phyloP scores from a whole-genome alignment of 164 flowering plant species.

The Vitis riparia region DNA sequence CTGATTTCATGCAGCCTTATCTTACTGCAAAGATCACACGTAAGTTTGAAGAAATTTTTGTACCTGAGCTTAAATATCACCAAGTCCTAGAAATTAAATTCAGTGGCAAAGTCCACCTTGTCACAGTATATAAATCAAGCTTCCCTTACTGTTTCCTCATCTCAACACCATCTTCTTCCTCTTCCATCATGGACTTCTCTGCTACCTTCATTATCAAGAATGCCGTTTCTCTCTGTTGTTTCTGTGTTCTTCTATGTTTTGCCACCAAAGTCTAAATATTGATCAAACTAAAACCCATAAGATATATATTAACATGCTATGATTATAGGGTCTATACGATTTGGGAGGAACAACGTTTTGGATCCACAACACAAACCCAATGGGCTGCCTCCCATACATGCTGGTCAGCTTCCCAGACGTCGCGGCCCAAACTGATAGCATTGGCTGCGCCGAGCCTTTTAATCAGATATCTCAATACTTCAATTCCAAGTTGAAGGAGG shows the following conservation, averaged over 20 bases:
- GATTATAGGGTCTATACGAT: conserved; percentile 23
- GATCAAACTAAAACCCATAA: no score
- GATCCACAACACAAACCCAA: conserved; percentile 59
- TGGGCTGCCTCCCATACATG: conserved; percentile 45
- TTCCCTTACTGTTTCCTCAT: no score
- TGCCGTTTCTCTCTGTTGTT: neutral
- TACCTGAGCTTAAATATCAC: no score
- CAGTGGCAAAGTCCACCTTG: no score
- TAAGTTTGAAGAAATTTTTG: no score
- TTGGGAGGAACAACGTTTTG: conserved; percentile 44
- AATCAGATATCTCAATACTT: conserved; percentile 39
- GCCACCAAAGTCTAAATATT: neutral
- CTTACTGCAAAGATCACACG: no score
- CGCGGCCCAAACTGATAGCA: conserved; percentile 15
- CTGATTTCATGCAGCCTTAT: no score
- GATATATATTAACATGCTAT: no score
- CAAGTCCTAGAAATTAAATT: no score
- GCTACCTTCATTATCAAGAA: neutral
- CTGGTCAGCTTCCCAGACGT: conserved; percentile 11
- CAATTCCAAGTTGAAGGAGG: conserved; percentile 32
- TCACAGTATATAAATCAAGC: no score
- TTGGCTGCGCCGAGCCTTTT: conserved; percentile 36
- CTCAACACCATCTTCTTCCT: neutral
- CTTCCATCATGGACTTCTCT: neutral
- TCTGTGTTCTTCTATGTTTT: neutral